These are phyloP conservation scores for Salix udensis DNA, from an alignment of 345 rosid genomes.

Conservation along the genomic window DNA sequence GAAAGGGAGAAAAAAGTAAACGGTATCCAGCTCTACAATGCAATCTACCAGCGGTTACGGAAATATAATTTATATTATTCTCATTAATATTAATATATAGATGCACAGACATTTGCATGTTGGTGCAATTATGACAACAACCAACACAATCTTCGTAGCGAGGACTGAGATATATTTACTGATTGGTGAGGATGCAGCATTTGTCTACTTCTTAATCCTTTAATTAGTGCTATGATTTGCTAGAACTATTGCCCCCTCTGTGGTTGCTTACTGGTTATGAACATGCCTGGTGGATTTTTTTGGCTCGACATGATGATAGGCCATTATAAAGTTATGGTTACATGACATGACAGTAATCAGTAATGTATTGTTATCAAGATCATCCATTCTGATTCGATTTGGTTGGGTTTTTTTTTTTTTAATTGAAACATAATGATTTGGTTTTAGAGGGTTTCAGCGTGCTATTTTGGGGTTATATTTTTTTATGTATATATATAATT, in stretches of 20 bases:
- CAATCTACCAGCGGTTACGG: no score
- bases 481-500: no score
- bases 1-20: no score
- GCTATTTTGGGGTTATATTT: no score
- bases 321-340: not conserved
- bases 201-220: not conserved
- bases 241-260: not conserved
- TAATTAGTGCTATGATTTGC: not conserved
- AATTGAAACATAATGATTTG: no score
- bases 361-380: no score
- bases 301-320: no score
- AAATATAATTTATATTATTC: no score
- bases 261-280: not conserved
- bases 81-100: no score
- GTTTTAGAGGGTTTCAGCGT: accelerated
- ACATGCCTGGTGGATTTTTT: not conserved
- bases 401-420: no score
- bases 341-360: not conserved
- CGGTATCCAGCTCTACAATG: no score
- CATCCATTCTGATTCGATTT: no score
- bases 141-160: not conserved
- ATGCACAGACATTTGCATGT: not conserved
- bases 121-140: not conserved
- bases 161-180: not conserved
- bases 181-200: not conserved